phyloP scores from a whole-genome alignment of 441 rosid genomes.

The Macaranga tanarius region DNA sequence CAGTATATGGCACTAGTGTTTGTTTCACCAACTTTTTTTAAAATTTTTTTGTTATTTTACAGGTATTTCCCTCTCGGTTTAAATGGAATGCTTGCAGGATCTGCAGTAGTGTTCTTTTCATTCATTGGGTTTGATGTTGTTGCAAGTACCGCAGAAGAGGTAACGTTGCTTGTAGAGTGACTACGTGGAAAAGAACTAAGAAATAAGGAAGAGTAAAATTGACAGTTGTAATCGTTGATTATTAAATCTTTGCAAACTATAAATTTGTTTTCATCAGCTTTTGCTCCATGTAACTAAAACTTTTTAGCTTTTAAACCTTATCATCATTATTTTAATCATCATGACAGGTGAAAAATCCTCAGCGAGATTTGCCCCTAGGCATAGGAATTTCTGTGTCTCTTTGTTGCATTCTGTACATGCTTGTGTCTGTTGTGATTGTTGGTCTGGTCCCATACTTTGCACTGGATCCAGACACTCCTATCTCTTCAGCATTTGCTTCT shows the following conservation, averaged over 20 bases:
- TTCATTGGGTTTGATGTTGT: constrained; percentile 88
- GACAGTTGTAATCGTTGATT: not conserved
- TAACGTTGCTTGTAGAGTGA: constrained; percentile 22
- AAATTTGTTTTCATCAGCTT: not conserved
- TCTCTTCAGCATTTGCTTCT: constrained; percentile 83
- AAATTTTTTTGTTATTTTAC: constrained; percentile 19
- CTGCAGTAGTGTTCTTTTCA: constrained; percentile 81
- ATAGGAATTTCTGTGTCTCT: constrained; percentile 70
- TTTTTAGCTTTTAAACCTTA: not conserved
- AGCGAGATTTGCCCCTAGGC: constrained; percentile 80
- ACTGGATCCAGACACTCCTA: constrained; percentile 84
- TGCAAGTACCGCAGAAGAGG: constrained; percentile 91
- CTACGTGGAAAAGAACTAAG: not conserved
- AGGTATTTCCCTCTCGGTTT: constrained; percentile 83
- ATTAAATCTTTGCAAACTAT: not conserved
- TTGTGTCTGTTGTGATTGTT: constrained; percentile 79
- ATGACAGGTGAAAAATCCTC: constrained; percentile 73
- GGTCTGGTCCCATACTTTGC: constrained; percentile 83
- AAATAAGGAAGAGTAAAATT: not conserved
- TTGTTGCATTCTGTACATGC: constrained; percentile 78
- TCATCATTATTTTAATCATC: not conserved
- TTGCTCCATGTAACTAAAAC: not conserved
- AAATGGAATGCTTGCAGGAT: constrained; percentile 84
- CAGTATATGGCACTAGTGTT: not conserved
- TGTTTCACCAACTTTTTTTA: constrained; percentile 14